phyloP scores from a whole-genome alignment of 305 asterid genomes.

The Salvia sclarea region DNA sequence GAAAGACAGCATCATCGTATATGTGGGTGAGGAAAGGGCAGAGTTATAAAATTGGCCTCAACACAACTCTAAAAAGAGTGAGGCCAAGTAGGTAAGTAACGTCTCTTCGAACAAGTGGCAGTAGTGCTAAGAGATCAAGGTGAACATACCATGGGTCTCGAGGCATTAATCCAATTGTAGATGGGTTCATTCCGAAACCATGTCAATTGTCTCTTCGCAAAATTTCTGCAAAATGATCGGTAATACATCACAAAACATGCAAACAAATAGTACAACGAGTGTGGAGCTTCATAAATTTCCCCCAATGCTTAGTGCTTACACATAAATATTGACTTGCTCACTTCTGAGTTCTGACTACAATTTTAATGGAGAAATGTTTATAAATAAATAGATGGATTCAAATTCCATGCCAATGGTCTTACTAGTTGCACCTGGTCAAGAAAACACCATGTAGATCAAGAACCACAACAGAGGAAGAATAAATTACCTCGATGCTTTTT shows the following conservation, averaged over 20 bases:
- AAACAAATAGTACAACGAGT: background rate
- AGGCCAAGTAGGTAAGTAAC: too few species aligned
- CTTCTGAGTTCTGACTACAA: conserved; percentile 5
- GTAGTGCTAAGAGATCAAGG: conserved; percentile 7
- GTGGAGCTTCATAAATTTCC: conserved; percentile 10
- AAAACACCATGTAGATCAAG: conserved; percentile 5
- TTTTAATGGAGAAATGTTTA: conserved; percentile 14
- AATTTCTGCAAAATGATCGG: conserved; percentile 64
- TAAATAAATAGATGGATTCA: background rate
- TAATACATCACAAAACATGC: too few species aligned
- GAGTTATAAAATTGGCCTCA: background rate
- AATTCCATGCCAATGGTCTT: conserved; percentile 8
- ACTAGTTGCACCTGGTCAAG: conserved; percentile 1
- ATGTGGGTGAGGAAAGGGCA: background rate
- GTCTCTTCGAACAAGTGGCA: background rate
- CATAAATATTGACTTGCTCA: background rate
- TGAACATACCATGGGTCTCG: conserved; percentile 72
- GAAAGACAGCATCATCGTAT: background rate
- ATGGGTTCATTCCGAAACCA: conserved; percentile 95
- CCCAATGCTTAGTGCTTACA: background rate
- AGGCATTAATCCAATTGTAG: conserved; percentile 95
- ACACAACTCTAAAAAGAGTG: too few species aligned
- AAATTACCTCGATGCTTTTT: conserved; percentile 74
- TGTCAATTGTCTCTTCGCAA: conserved; percentile 91
- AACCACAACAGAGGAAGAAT: conserved; percentile 20